phyloP scores from a whole-genome alignment of 228 moss, liverwort and hornwort species.

The Sphagnum magellanicum region DNA sequence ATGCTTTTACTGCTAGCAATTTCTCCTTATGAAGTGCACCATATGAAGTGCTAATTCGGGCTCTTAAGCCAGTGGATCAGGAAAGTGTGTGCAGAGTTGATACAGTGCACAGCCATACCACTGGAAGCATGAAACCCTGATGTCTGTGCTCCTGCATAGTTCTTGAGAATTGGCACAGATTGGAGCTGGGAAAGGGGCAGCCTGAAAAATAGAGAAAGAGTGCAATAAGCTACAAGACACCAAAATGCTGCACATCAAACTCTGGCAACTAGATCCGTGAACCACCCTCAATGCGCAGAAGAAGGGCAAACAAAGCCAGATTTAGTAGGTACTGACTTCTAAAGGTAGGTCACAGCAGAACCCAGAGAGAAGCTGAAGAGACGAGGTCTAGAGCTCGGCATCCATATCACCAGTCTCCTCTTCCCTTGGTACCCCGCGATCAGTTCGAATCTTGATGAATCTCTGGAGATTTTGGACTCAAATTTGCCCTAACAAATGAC shows the following conservation, averaged over 20 bases:
- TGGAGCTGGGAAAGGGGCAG: conserved; percentile 32
- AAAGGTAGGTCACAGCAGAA: too few species aligned
- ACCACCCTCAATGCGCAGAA: too few species aligned
- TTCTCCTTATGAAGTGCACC: too few species aligned
- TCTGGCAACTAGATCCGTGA: too few species aligned
- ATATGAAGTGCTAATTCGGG: background rate
- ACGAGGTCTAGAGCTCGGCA: background rate
- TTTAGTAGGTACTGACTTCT: too few species aligned
- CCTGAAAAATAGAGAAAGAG: background rate
- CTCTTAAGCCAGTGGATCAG: background rate
- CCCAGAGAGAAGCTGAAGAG: background rate
- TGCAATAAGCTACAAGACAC: background rate
- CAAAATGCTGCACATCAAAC: too few species aligned
- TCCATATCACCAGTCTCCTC: background rate
- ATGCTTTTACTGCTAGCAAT: background rate
- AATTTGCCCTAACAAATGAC: background rate
- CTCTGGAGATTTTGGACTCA: background rate
- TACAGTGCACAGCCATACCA: conserved; percentile 15
- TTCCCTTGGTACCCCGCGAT: background rate
- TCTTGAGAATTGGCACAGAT: conserved; percentile 38
- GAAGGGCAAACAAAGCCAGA: too few species aligned
- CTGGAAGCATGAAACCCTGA: conserved; percentile 60
- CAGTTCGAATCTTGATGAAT: background rate
- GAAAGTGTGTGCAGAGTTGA: background rate
- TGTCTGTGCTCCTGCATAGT: conserved; percentile 25